Percentiles rank a stretch among this genome's conserved stretches.
phyloP scores from a whole-genome alignment of 2,329 filamentous ascomycete genomes.

The Clonostachys chloroleuca region DNA sequence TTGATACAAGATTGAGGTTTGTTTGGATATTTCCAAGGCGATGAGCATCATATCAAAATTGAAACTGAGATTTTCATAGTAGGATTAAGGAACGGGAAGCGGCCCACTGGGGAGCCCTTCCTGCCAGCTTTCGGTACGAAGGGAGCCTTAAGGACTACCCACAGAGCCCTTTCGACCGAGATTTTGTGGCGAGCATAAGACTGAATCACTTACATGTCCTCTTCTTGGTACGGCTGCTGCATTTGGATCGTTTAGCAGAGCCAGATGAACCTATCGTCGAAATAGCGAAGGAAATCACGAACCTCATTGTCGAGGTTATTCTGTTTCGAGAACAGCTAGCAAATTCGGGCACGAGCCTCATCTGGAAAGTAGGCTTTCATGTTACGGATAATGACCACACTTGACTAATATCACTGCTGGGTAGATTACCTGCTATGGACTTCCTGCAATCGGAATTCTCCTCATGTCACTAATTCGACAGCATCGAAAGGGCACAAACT shows the following conservation, averaged over 20 bases:
- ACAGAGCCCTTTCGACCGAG: neutral
- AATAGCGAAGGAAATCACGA: neutral
- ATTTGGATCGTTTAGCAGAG: neutral
- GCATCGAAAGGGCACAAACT: neutral
- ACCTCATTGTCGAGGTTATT: neutral
- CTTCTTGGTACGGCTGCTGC: neutral
- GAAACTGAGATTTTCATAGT: too few species aligned
- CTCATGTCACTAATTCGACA: constrained; percentile 7
- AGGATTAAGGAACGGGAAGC: neutral
- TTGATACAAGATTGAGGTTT: neutral
- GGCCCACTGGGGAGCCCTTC: neutral
- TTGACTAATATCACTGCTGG: too few species aligned
- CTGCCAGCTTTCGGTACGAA: neutral
- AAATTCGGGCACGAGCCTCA: neutral
- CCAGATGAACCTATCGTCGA: neutral
- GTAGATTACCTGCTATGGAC: constrained; percentile 9
- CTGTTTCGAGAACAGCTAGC: neutral
- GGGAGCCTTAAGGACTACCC: neutral
- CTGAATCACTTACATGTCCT: neutral
- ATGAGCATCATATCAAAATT: too few species aligned
- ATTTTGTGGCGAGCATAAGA: neutral
- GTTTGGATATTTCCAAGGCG: too few species aligned
- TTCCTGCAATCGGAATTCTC: constrained; percentile 9
- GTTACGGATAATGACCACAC: too few species aligned
- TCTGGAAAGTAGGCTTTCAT: neutral